Conservation (phyloP, 2,329 filamentous ascomycete species). For the Neoscytalidium dimidiatum region DNA sequence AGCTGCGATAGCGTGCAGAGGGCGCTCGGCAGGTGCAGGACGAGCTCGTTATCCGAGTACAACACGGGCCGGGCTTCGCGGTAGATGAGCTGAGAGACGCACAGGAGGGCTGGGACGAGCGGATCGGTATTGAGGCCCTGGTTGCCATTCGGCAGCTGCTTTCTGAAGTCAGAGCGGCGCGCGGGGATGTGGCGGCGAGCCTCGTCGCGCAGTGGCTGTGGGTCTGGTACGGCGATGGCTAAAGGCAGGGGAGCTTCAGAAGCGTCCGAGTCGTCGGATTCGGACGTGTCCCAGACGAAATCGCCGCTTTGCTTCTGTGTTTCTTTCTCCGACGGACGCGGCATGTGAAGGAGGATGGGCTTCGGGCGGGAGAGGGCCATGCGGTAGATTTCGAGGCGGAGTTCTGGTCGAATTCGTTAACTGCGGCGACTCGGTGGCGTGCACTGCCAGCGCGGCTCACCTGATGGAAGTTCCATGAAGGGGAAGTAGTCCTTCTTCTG, state of each 20-base stretch:
- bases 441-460: background rate
- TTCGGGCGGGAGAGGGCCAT: conserved; percentile 34
- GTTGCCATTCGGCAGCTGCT: conserved; percentile 18
- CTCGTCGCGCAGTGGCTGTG: background rate
- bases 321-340: conserved; percentile 8
- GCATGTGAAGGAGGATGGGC: conserved; percentile 33
- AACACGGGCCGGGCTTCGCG: conserved; percentile 43
- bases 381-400: conserved; percentile 49
- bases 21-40: conserved; percentile 40
- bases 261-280: background rate
- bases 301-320: background rate
- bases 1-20: conserved; percentile 41
- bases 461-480: conserved; percentile 19
- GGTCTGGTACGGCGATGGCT: background rate
- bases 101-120: conserved; percentile 41
- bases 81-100: conserved; percentile 42
- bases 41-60: conserved; percentile 44
- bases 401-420: conserved; percentile 40
- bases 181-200: background rate
- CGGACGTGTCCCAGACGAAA: background rate
- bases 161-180: conserved; percentile 18
- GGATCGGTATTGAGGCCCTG: conserved; percentile 30
- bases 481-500: conserved; percentile 16
- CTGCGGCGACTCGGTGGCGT: background rate
- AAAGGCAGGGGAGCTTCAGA: background rate